Base-by-base conservation (phyloP, 1,284 basidiomycete species). In the Vanrija sp. region DNA sequence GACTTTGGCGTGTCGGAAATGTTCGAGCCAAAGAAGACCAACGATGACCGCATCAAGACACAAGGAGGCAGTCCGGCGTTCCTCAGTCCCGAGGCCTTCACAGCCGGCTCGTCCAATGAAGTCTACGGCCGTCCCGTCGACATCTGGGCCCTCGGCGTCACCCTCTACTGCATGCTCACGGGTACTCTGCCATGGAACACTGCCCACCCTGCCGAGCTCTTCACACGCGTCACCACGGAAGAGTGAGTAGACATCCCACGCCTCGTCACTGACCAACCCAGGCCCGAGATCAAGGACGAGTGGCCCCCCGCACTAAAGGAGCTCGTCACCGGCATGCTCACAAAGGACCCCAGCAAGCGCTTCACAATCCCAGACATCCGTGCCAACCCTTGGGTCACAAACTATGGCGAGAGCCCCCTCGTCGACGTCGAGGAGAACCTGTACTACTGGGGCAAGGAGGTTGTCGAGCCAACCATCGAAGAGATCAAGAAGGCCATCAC, bases 1-100 rank as follows among this genome's bases (percentile, higher is more conserved):
- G 81, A 83, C 60, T 83, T 83, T 67, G 82, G 82, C 28, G 80
- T 83, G 0, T 81, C 80, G 1, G 80, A 83, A 54, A 80, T 83
- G 75, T 82, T 82, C 53, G 61, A 66, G 8, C 70, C 72, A 25
- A 34, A 34, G 34, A 65, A 34, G 34, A 65, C 69, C 0, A 76
- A 74, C 14, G 78, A 80, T 52, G 79, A 81, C 63, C 64, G 65
- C 38, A 71, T 79, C 60, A 72, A 72, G 55, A 73, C 78, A 51
- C 72, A 73, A 19, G 78, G 74, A 0, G 82, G 82, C 0, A 80
- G 77, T 65, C 82, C 82, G 0, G 82, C 82, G 0, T 83, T 82
- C 64, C 80, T 83, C 72, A 79, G 79, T 52, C 82, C 82, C 0
- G 82, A 83, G 61, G 69, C 70, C 47, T 69, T 75, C 29, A 63